Evolutionary conservation across 139 green algal genomes (phyloP).

Genomic region (Mesotaenium endlicherianum): DNA sequence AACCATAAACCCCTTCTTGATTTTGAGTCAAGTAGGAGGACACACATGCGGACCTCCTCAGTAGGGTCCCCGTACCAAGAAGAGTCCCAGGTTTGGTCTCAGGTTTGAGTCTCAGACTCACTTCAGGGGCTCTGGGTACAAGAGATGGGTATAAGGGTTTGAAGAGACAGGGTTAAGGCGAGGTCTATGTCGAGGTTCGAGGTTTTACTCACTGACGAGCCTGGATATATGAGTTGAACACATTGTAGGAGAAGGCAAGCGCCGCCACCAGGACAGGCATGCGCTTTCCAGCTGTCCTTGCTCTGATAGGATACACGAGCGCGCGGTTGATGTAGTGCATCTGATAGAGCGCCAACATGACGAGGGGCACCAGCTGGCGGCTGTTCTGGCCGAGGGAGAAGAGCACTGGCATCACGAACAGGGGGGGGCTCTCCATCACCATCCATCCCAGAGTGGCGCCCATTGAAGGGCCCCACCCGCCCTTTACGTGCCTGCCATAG

Average conservation of each 20-base stretch:
- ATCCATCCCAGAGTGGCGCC: constrained; percentile 1
- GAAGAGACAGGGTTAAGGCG: too few species aligned
- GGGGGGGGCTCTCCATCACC: constrained; percentile 22
- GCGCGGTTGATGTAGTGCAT: constrained; percentile 11
- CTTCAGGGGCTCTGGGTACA: too few species aligned
- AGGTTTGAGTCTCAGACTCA: too few species aligned
- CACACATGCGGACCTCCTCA: too few species aligned
- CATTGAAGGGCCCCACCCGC: constrained; percentile 16
- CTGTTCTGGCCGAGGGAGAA: neutral
- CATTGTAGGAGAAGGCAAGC: constrained; percentile 19
- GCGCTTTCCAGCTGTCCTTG: neutral
- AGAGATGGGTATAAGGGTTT: too few species aligned
- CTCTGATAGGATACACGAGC: constrained; percentile 19
- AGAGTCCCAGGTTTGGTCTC: too few species aligned
- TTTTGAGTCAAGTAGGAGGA: too few species aligned
- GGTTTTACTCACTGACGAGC: constrained; percentile 20
- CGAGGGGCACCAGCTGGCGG: neutral
- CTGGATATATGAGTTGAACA: constrained; percentile 21
- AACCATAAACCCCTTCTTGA: too few species aligned
- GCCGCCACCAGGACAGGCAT: constrained; percentile 18
- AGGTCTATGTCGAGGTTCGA: too few species aligned
- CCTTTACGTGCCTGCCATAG: constrained; percentile 15
- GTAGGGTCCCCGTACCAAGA: too few species aligned
- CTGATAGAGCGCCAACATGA: neutral
- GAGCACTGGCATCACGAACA: neutral